These are phyloP conservation scores for Epithele typhae DNA, from an alignment of 768 basidiomycete species.

Conservation along the genomic window DNA sequence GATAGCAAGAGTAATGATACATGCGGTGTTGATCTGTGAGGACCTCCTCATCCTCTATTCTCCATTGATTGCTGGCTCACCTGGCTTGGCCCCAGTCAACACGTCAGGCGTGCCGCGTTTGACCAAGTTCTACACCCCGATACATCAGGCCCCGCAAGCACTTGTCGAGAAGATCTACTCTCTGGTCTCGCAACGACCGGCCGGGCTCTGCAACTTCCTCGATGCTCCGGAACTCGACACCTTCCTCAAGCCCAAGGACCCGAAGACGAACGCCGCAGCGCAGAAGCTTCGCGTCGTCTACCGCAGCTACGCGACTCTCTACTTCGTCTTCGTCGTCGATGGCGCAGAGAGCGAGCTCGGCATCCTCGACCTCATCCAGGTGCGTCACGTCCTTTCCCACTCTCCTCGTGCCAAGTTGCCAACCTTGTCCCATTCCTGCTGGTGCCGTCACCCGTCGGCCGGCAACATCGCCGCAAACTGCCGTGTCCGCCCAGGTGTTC, in stretches of 20 bases:
- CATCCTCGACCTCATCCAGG: conserved; percentile 94
- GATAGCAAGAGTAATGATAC: no score
- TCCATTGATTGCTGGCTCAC: conserved; percentile 4
- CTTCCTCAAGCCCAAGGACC: conserved; percentile 48
- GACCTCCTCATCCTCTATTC: conserved; percentile 6
- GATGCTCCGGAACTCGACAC: conserved; percentile 86
- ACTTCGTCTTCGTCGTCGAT: conserved; percentile 97
- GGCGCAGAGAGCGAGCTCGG: conserved; percentile 95
- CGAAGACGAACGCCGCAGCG: conserved; percentile 26
- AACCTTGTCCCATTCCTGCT: no score
- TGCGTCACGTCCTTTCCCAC: conserved; percentile 30
- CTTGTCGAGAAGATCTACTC: conserved; percentile 88
- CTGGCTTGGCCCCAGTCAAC: conserved; percentile 60
- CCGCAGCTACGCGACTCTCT: conserved; percentile 91
- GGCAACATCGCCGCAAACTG: no score
- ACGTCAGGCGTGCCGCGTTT: conserved; percentile 84
- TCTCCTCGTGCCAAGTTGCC: no score
- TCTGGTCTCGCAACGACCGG: conserved; percentile 76
- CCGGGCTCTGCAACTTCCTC: conserved; percentile 90
- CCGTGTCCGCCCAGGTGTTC: conserved; percentile 67
- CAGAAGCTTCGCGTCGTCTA: conserved; percentile 83
- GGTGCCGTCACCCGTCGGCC: no score
- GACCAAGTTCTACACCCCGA: conserved; percentile 85
- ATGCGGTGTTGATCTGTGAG: conserved; percentile 79
- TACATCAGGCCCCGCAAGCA: conserved; percentile 61